Base-by-base conservation (phyloP, 257 asterid species). In the Jacaranda mimosifolia region DNA sequence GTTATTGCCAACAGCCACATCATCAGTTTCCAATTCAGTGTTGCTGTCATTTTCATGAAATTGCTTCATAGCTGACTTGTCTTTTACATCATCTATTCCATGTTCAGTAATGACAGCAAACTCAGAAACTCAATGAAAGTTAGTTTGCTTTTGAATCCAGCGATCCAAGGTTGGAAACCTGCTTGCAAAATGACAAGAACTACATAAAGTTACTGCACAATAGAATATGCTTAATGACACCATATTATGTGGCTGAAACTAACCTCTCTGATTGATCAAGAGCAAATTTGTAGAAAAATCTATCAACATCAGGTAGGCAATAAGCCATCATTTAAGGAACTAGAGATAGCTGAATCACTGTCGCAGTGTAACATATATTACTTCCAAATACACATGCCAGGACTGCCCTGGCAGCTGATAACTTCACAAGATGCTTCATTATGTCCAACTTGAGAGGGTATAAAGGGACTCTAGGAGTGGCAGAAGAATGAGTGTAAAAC, bases 351-450 rank as follows among this genome's bases (percentile, higher is more conserved):
- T 43, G 91, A 84, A 67, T 91, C 97, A 80, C 90, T 82, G 70
- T 94, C 98, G 75, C 87, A 85, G 80, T 95, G 88, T 66, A 95
- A 82, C 88, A n/a, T n/a, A 95, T 91, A 77, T 91, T 86, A 79
- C 99, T 95, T 68, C 99, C 99, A 86, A 95, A 91, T 53, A 91
- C 98, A 82, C 99, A 93, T 70, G 99, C 99, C 79, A 95, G 89
- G 83, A 93, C 91, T 74, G 99, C 99, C 86, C 98, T 88, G 74
- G 93, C 97, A 62, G 99, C 86, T 73, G 99, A 95, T 82, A 91
- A 79, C 84, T 93, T 91, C 76, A 95, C 89, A 62, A 95, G 98
- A 89, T 95, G 99, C 83, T 93, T 95, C 77, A 95, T 91, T 63
- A 95, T 82, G 80, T 95, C 99, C 87, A 93, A 77, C 82, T 91